A percentile compares a stretch with the other conserved stretches of the same genome.
Conservation (phyloP, 768 basidiomycete genomes). For the Lactarius sp. region DNA sequence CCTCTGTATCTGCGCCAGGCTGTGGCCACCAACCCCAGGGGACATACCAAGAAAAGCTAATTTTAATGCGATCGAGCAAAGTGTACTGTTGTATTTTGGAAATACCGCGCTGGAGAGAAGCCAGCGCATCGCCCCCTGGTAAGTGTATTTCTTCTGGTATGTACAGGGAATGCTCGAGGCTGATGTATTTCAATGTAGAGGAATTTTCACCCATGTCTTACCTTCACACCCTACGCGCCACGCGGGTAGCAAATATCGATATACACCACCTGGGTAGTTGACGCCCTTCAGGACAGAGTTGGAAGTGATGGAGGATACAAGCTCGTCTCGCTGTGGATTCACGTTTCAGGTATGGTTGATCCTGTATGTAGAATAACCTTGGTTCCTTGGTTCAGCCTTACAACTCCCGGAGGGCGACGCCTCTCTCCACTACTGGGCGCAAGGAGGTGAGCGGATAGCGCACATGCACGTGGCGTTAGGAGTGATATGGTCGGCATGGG, state of each 20-base stretch:
- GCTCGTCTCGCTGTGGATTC: no score
- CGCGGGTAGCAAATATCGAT: slow-evolving; percentile 54
- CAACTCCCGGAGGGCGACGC: no score
- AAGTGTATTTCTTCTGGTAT: slow-evolving; percentile 30
- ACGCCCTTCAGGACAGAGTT: slow-evolving; percentile 11
- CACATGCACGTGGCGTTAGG: no score
- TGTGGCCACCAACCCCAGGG: slow-evolving; percentile 44
- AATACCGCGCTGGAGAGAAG: slow-evolving; percentile 80
- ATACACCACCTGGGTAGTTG: no score
- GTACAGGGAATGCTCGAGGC: neutral
- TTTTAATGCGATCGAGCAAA: slow-evolving; percentile 64
- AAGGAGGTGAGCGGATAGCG: no score
- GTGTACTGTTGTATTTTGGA: slow-evolving; percentile 68
- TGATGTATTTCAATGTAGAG: neutral
- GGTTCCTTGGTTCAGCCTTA: no score
- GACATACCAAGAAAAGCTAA: slow-evolving; percentile 65
- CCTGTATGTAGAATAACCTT: no score
- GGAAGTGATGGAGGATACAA: no score
- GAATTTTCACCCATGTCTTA: no score
- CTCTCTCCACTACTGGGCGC: slow-evolving; percentile 21
- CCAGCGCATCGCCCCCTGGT: slow-evolving; percentile 69
- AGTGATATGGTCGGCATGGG: no score
- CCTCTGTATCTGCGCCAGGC: slow-evolving; percentile 63
- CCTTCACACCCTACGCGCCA: no score
- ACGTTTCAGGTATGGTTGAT: no score